A percentile compares a stretch with the other conserved stretches of the same genome.
phyloP scores from a whole-genome alignment of 164 flowering plant species.

The Kingdonia uniflora region DNA sequence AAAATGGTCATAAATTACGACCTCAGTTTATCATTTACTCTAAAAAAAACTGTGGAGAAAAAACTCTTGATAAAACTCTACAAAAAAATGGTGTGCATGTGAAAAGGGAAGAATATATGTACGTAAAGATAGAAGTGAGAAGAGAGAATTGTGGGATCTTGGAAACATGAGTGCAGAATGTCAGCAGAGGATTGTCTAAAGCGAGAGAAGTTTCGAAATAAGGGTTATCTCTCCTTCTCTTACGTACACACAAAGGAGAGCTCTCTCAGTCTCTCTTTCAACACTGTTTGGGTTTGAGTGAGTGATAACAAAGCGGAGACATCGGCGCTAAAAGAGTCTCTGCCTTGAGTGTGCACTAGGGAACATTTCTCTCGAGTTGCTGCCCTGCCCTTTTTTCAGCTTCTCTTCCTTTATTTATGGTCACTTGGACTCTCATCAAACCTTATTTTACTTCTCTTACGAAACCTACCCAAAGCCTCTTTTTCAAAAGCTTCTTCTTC shows the following conservation, averaged over 20 bases:
- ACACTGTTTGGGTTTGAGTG: no score
- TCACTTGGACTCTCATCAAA: no score
- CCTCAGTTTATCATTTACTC: no score
- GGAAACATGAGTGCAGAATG: slow-evolving; percentile 68
- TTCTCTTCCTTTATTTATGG: slow-evolving; percentile 3
- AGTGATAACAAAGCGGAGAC: slow-evolving; percentile 47
- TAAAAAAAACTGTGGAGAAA: no score
- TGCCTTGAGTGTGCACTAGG: slow-evolving; percentile 48
- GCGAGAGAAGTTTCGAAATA: slow-evolving; percentile 26
- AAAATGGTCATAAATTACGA: no score
- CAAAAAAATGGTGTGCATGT: no score
- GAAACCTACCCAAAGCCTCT: slow-evolving; percentile 23
- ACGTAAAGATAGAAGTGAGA: no score
- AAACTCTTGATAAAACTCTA: not conserved
- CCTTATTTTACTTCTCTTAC: slow-evolving; percentile 14
- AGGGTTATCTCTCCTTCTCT: no score
- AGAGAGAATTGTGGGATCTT: slow-evolving; percentile 14
- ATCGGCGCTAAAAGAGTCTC: slow-evolving; percentile 67
- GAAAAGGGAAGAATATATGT: no score
- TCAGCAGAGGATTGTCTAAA: slow-evolving; percentile 51
- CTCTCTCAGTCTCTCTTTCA: not conserved
- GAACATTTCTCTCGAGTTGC: slow-evolving; percentile 48
- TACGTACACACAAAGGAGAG: not conserved
- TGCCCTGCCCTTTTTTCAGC: slow-evolving; percentile 9
- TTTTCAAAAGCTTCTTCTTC: slow-evolving; percentile 12